Conservation (phyloP, 179 eudicot genomes). For the Vitellaria paradoxa region DNA sequence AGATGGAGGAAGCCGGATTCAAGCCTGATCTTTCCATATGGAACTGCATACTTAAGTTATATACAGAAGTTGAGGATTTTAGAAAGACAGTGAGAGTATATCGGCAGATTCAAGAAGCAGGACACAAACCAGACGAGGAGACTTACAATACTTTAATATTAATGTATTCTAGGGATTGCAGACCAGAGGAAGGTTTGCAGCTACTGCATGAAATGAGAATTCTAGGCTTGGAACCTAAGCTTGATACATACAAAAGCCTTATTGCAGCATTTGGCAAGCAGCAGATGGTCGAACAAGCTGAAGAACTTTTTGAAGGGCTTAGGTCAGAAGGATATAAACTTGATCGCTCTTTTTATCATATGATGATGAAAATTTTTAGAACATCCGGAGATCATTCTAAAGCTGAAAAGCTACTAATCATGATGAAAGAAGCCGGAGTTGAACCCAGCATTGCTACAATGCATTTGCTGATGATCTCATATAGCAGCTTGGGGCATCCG, state of each 20-base stretch:
- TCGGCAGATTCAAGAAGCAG: slow-evolving; percentile 63
- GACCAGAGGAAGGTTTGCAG: slow-evolving; percentile 76
- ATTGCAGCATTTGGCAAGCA: slow-evolving; percentile 74
- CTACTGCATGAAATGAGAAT: slow-evolving; percentile 74
- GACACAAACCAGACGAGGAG: slow-evolving; percentile 70
- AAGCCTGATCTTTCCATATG: slow-evolving; percentile 81
- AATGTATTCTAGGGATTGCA: slow-evolving; percentile 86
- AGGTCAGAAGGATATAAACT: slow-evolving; percentile 65
- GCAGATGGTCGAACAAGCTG: slow-evolving; percentile 68
- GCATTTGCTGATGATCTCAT: slow-evolving; percentile 93
- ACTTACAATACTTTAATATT: slow-evolving; percentile 79
- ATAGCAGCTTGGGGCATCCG: slow-evolving; percentile 89
- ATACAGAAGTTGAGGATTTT: slow-evolving; percentile 72
- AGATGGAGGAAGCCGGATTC: slow-evolving; percentile 90
- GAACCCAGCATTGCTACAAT: slow-evolving; percentile 85
- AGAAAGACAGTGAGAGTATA: slow-evolving; percentile 64
- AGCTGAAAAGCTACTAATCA: slow-evolving; percentile 66
- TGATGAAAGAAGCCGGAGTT: slow-evolving; percentile 79
- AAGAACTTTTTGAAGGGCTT: slow-evolving; percentile 71
- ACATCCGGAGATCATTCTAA: slow-evolving; percentile 67
- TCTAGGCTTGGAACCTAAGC: slow-evolving; percentile 53
- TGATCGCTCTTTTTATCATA: slow-evolving; percentile 86
- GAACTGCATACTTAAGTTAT: slow-evolving; percentile 83
- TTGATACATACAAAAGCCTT: slow-evolving; percentile 85
- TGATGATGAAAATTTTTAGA: slow-evolving; percentile 92